Evolutionary conservation across 1,284 basidiomycete genomes (phyloP), one percentile per base, ranked within the genome.

Genomic region (Puccinia novopanici): DNA sequence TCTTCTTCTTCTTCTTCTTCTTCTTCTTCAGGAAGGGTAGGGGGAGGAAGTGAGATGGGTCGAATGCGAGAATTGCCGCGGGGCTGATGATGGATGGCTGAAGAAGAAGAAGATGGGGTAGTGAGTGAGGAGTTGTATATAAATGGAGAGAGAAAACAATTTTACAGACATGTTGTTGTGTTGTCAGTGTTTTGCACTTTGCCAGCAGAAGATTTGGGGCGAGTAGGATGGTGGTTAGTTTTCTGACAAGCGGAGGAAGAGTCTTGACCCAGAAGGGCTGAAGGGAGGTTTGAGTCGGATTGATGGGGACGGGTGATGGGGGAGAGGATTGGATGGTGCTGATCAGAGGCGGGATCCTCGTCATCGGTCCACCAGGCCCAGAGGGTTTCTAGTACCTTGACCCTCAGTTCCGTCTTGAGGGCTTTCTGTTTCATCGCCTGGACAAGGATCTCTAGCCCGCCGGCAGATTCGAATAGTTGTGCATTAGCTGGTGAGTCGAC

Each of bases 361-460:
- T 79, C 77, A 40, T 79, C 77, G 27, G 63, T 72, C 77, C 77
- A 79, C 77, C 77, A 79, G 55, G 50, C 77, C 77, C 77, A 79
- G 61, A 79, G 67, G 17, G 77, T 79, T 37, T 79, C 77, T 24
- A 79, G 37, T 19, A 79, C 54, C 40, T 79, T 79, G 24, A 79
- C 68, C 0, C 77, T 13, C 8, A 79, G 42, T 48, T 79, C 77
- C 13, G 50, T 79, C 55, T 54, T 71, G 45, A 72, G 42, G 4
- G 42, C 52, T 27, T 55, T 71, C 22, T 79, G 65, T 54, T 79
- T 79, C 77, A 79, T 79, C 4, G 77, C 77, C 34, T 79, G 68
- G n/a, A 79, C 42, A 13, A 79, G 59, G 54, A 79, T 79, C 48
- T 79, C 77, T 0, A 79, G 45, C 22, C 68, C 77, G 37, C 77